Base-by-base conservation (phyloP, 306 rosid species). In the Fagus crenata region DNA sequence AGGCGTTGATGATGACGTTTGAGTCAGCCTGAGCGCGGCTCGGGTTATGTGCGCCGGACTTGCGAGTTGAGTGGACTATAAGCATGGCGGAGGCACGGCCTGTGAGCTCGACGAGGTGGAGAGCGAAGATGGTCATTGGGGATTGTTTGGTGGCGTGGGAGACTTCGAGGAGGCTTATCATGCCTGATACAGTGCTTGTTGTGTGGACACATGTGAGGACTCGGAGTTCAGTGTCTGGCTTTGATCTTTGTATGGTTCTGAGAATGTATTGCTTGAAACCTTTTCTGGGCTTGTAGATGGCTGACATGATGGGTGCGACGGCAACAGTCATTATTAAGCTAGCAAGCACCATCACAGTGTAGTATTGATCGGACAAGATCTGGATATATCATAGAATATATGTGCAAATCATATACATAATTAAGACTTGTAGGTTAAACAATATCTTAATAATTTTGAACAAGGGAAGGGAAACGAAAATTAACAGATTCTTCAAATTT, bases 131-230 rank as follows among this genome's bases (percentile, higher is more conserved):
- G 0, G 56, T 81, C 15, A 87, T 8, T n/a, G 81, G 75, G 31
- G 83, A 74, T 6, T 58, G 8, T 67, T 78, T 75, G 2, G 78
- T 75, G 49, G 82, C 71, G 7, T 84, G 67, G 13, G 82, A 81
- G 63, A 53, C 40, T 49, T 81, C 78, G 35, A 83, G 69, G 54
- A 86, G 63, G 73, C 14, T 63, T 14, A 69, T 58, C 67, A 86
- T 54, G 64, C 82, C 51, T 0, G 70, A 3, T 7, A 85, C 85
- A 0, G 83, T 82, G 37, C 73, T 75, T 18, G 49, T 7, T 42
- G 71, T 78, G 17, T 86, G 85, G 67, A 83, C 71, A 56, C 89
- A 86, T n/a, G 87, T 80, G 5, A 83, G 32, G 42, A 86, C 33
- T 41, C 89, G 67, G 5, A 86, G 84, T 49, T 84, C 89, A 14